A percentile compares a stretch with the other conserved stretches of the same genome.
Conservation (phyloP, 2,329 filamentous ascomycete species). For the Coniochaeta hoffmannii region DNA sequence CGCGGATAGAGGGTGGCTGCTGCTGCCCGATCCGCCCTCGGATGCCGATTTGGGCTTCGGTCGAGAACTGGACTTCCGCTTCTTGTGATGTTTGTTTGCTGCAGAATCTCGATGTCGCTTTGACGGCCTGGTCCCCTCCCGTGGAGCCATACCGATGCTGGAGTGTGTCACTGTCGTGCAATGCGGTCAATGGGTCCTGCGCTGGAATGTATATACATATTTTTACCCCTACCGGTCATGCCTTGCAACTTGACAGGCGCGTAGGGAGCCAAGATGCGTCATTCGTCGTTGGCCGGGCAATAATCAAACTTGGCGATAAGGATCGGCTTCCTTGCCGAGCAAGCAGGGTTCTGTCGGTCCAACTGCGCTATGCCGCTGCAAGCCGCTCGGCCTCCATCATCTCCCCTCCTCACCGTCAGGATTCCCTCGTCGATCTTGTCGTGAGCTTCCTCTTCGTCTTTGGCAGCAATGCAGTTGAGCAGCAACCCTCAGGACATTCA, state of each 20-base stretch:
- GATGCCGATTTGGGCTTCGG: conserved; percentile 7
- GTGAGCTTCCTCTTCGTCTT: not conserved
- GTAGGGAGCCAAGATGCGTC: conserved; percentile 1
- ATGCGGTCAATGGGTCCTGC: not conserved
- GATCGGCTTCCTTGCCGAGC: not conserved
- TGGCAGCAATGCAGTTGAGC: not conserved
- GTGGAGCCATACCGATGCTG: conserved; percentile 4
- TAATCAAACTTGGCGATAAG: conserved; percentile 1
- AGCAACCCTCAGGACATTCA: too few relatives aligned
- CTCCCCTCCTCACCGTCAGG: not conserved
- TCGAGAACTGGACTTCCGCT: conserved; percentile 11
- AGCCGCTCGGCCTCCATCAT: conserved; percentile 1
- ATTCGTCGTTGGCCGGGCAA: conserved; percentile 3
- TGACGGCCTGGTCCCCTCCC: conserved; percentile 6
- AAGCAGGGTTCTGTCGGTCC: not conserved
- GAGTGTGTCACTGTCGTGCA: not conserved
- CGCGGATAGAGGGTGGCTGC: conserved; percentile 15
- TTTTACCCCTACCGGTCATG: not conserved
- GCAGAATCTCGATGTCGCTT: conserved; percentile 11
- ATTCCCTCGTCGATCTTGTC: not conserved
- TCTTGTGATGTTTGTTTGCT: conserved; percentile 12
- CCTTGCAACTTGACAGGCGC: not conserved
- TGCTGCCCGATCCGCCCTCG: conserved; percentile 7
- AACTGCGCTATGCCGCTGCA: not conserved
- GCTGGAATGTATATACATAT: conserved; percentile 2